These are phyloP conservation scores for Ceriops decandra DNA, from an alignment of 345 rosid species.

Conservation along the genomic window DNA sequence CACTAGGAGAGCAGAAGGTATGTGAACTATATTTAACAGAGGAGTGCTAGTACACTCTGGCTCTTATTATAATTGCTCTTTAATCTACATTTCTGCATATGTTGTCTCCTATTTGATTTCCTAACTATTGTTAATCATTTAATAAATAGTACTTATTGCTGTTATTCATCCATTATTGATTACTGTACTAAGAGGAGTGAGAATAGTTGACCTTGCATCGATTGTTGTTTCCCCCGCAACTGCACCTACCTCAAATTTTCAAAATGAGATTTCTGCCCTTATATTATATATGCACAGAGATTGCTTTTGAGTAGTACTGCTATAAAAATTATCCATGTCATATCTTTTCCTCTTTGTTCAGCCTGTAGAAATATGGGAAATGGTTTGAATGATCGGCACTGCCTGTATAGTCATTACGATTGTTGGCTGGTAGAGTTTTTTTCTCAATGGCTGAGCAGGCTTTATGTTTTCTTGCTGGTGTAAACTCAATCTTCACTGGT, in stretches of 20 bases:
- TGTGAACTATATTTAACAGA: neutral
- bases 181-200: neutral
- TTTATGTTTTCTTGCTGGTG: constrained; percentile 93
- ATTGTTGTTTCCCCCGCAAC: no score
- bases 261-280: neutral
- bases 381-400: constrained; percentile 90
- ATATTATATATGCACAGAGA: neutral
- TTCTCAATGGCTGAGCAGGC: constrained; percentile 92
- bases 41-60: neutral
- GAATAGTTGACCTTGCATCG: no score
- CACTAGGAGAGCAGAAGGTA: constrained; percentile 94
- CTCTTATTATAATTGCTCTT: neutral
- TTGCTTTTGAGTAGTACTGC: neutral
- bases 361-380: constrained; percentile 99
- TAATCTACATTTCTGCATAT: no score
- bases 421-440: constrained; percentile 92
- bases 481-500: constrained; percentile 92
- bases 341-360: constrained; percentile 24
- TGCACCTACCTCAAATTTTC: no score
- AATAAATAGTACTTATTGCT: neutral
- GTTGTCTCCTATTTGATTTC: no score
- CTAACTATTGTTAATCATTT: no score
- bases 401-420: constrained; percentile 83
- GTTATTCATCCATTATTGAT: neutral
- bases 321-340: neutral